phyloP scores from a whole-genome alignment of 2,329 filamentous ascomycete species.

The Colletotrichum truncatum region DNA sequence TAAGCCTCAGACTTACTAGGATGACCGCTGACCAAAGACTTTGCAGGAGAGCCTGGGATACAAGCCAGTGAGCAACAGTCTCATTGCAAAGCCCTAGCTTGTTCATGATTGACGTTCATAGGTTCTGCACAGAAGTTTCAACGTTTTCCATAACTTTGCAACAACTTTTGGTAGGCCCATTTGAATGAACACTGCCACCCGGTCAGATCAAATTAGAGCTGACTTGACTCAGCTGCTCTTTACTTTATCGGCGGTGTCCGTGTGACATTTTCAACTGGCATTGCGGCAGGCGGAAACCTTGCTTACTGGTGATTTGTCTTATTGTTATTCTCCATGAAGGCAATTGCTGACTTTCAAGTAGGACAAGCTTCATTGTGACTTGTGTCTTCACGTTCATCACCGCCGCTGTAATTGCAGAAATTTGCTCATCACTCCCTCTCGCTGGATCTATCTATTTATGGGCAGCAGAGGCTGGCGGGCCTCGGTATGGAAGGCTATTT shows the following conservation, averaged over 20 bases:
- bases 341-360: conserved; percentile 35
- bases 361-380: conserved; percentile 68
- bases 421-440: conserved; percentile 67
- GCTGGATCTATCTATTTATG: conserved; percentile 69
- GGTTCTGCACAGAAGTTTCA: conserved; percentile 66
- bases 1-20: background rate
- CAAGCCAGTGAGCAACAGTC: conserved; percentile 23
- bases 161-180: conserved; percentile 61
- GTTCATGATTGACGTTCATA: conserved; percentile 35
- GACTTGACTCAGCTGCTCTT: conserved; percentile 56
- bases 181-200: background rate
- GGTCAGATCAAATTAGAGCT: too few relatives aligned
- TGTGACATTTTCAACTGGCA: conserved; percentile 70
- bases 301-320: conserved; percentile 61
- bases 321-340: background rate
- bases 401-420: conserved; percentile 67
- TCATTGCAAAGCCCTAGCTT: background rate
- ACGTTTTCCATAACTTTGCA: conserved; percentile 66
- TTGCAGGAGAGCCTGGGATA: conserved; percentile 21
- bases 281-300: conserved; percentile 67
- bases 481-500: conserved; percentile 62
- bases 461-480: conserved; percentile 68
- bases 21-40: background rate
- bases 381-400: conserved; percentile 70
- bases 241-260: conserved; percentile 70